These are phyloP conservation scores for Phytophthora pisi DNA, from an alignment of 352 stramenopile genomes.

Conservation along the genomic window DNA sequence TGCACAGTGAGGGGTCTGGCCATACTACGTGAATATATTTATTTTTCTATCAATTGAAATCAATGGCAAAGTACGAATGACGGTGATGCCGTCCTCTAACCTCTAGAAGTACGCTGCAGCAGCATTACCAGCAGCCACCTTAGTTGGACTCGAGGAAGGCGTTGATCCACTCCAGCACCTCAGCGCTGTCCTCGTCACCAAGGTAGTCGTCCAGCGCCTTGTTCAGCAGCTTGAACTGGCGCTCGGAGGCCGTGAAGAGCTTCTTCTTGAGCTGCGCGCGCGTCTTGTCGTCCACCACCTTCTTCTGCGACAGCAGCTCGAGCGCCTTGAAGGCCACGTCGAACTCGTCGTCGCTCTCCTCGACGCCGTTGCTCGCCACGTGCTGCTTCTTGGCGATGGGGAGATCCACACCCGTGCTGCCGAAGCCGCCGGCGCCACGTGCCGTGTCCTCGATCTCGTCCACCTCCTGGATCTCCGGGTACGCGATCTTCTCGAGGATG, in stretches of 20 bases:
- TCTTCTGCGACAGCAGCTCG: constrained; percentile 52
- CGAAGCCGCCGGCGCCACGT: constrained; percentile 96
- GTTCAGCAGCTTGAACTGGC: constrained; percentile 63
- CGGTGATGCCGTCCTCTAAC: not conserved
- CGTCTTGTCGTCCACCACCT: constrained; percentile 58
- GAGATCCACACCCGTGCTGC: constrained; percentile 91
- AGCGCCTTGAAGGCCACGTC: constrained; percentile 47
- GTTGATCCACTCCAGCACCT: constrained; percentile 73
- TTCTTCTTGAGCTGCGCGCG: constrained; percentile 59
- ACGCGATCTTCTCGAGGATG: constrained; percentile 96
- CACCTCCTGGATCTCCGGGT: constrained; percentile 91
- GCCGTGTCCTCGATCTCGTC: constrained; percentile 95
- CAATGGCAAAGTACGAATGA: not conserved
- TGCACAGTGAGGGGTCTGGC: not conserved
- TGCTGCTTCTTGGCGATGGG: constrained; percentile 55
- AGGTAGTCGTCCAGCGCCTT: constrained; percentile 57
- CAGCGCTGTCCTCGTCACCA: constrained; percentile 39
- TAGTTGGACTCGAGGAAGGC: constrained; percentile 56
- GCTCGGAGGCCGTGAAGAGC: constrained; percentile 54
- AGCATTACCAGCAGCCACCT: not conserved
- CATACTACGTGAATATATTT: constrained; percentile 40
- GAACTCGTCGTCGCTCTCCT: constrained; percentile 16
- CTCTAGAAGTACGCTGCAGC: not conserved
- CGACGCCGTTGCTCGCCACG: constrained; percentile 18
- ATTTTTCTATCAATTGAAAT: constrained; percentile 28